Evolutionary conservation across 176 grass and related monocot species (phyloP).

Genomic region (Pontederia paniculata): DNA sequence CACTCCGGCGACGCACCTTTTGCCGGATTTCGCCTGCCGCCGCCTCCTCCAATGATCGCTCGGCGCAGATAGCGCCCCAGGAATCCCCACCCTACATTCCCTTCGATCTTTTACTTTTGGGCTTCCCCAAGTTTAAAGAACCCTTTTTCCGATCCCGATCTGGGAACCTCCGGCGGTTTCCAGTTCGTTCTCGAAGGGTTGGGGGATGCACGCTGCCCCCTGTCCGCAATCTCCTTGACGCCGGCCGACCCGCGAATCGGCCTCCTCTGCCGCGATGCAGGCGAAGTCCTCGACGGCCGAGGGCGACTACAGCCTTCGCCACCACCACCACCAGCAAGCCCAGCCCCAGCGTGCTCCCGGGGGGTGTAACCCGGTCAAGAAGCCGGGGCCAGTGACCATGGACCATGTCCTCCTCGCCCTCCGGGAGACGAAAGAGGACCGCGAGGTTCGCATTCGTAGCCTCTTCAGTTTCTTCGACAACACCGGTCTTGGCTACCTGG

Average conservation of each 20-base stretch:
- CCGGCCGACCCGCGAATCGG: conserved; percentile 22
- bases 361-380: conserved; percentile 39
- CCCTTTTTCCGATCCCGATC: too few species aligned
- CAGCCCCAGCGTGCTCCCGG: background rate
- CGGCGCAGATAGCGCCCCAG: too few species aligned
- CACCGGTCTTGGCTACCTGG: conserved; percentile 46
- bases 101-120: too few species aligned
- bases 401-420: conserved; percentile 75
- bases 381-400: conserved; percentile 43
- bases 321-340: background rate
- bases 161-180: background rate
- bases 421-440: conserved; percentile 59
- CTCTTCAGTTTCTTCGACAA: conserved; percentile 72
- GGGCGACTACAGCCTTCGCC: background rate
- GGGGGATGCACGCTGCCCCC: background rate
- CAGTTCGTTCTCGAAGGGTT: background rate
- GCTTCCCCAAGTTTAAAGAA: too few species aligned
- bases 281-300: conserved; percentile 1
- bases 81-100: too few species aligned
- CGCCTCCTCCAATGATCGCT: too few species aligned
- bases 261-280: background rate
- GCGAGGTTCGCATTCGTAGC: conserved; percentile 58
- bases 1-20: too few species aligned
- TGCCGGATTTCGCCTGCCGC: too few species aligned
- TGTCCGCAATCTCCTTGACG: background rate